phyloP scores from a whole-genome alignment of 2,329 filamentous ascomycete genomes.

The Mycocentrospora acerina region DNA sequence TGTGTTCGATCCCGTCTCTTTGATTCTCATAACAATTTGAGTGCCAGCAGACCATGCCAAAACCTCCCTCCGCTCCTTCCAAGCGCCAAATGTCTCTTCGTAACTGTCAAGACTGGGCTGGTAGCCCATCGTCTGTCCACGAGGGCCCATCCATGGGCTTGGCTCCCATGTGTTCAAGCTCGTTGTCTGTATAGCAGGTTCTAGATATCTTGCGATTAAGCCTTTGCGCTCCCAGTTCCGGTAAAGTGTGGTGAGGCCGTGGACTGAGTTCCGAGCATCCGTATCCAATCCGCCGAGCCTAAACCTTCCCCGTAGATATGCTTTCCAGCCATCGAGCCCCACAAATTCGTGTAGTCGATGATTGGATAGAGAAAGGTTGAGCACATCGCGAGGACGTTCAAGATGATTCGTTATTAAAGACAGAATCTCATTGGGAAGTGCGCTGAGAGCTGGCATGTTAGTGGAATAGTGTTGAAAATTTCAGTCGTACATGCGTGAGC shows the following conservation, averaged over 20 bases:
- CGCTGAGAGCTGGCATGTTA: conserved; percentile 24
- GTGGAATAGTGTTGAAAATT: background rate
- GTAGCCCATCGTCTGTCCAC: conserved; percentile 60
- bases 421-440: conserved; percentile 37
- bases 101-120: conserved; percentile 61
- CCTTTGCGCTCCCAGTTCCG: conserved; percentile 60
- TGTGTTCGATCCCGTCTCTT: conserved; percentile 42
- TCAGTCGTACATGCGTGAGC: background rate
- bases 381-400: conserved; percentile 29
- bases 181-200: conserved; percentile 43
- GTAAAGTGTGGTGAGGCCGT: conserved; percentile 57
- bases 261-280: conserved; percentile 45
- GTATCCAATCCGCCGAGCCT: conserved; percentile 21
- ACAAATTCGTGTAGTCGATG: conserved; percentile 26
- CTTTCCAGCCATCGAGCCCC: conserved; percentile 38
- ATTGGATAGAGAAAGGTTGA: conserved; percentile 25
- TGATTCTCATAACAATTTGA: conserved; percentile 54
- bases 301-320: conserved; percentile 35
- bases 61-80: conserved; percentile 54
- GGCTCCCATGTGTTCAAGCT: conserved; percentile 37
- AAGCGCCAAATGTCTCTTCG: conserved; percentile 48
- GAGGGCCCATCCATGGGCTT: conserved; percentile 44
- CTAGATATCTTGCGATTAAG: conserved; percentile 56
- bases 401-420: conserved; percentile 33
- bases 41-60: conserved; percentile 63